A percentile compares a stretch with the other conserved stretches of the same genome.
phyloP scores from a whole-genome alignment of 2,329 filamentous ascomycete genomes.

The Penicillium freii region DNA sequence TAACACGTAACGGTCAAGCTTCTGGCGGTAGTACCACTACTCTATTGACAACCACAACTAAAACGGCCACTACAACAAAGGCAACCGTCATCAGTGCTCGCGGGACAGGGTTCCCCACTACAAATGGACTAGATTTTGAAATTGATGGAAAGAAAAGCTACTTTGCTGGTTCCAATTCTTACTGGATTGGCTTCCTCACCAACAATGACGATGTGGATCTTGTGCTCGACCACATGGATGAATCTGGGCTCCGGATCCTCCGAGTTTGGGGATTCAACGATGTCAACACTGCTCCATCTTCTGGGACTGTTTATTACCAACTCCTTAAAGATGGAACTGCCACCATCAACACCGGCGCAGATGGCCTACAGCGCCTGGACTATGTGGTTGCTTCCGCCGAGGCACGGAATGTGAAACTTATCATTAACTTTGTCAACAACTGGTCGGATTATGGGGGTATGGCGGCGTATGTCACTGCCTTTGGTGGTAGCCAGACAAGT shows the following conservation, averaged over 20 bases:
- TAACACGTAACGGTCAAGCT: neutral
- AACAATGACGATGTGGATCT: slow-evolving; percentile 51
- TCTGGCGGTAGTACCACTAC: neutral
- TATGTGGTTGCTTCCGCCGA: slow-evolving; percentile 62
- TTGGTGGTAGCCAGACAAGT: slow-evolving; percentile 51
- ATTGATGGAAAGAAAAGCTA: slow-evolving; percentile 44
- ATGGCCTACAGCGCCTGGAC: slow-evolving; percentile 65
- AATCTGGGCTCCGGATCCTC: slow-evolving; percentile 51
- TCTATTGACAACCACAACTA: slow-evolving; percentile 4
- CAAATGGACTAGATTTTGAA: slow-evolving; percentile 34
- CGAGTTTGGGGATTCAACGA: slow-evolving; percentile 57
- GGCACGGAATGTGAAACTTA: slow-evolving; percentile 59
- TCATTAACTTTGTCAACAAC: slow-evolving; percentile 61
- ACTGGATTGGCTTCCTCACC: slow-evolving; percentile 53
- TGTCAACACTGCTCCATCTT: slow-evolving; percentile 41
- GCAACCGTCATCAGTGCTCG: neutral
- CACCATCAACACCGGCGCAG: slow-evolving; percentile 61
- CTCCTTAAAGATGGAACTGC: slow-evolving; percentile 34
- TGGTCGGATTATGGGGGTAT: slow-evolving; percentile 69
- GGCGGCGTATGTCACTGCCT: slow-evolving; percentile 56
- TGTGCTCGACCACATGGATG: slow-evolving; percentile 32
- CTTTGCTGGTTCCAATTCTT: slow-evolving; percentile 52
- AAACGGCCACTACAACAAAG: slow-evolving; percentile 5
- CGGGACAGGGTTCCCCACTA: slow-evolving; percentile 20
- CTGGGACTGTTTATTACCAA: slow-evolving; percentile 49